phyloP scores from a whole-genome alignment of 2,329 filamentous ascomycete genomes.

The Fusarium pilosicola region DNA sequence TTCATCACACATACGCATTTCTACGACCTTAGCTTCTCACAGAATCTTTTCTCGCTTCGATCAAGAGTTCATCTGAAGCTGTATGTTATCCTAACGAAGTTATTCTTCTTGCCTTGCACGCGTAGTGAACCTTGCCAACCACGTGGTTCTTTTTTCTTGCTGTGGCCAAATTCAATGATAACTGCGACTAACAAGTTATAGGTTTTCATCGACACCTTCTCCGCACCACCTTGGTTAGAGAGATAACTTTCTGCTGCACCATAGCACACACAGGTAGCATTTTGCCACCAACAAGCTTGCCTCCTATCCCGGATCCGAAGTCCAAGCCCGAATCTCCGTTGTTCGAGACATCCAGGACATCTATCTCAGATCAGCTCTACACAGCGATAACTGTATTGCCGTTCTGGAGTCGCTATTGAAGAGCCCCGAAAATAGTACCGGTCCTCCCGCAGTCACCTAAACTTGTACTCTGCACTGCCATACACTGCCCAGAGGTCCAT shows the following conservation, averaged over 20 bases:
- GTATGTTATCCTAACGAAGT: constrained; percentile 19
- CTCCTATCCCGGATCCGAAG: constrained; percentile 36
- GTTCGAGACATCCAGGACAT: not conserved
- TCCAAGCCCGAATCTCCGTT: constrained; percentile 25
- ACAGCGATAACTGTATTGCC: constrained; percentile 15
- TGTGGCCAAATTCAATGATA: constrained; percentile 14
- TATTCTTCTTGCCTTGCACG: not conserved
- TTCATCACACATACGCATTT: constrained; percentile 27
- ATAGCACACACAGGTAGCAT: constrained; percentile 12
- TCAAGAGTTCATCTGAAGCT: constrained; percentile 20
- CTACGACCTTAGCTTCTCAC: not conserved
- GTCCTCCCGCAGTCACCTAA: constrained; percentile 39
- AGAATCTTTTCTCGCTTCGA: not conserved
- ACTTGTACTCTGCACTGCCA: not conserved
- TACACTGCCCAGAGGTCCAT: constrained; percentile 10
- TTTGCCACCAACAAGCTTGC: constrained; percentile 34
- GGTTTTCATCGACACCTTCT: constrained; percentile 26
- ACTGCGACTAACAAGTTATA: constrained; percentile 6
- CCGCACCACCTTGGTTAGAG: constrained; percentile 20
- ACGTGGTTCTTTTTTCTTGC: constrained; percentile 5
- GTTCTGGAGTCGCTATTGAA: constrained; percentile 46
- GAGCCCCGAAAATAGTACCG: constrained; percentile 37
- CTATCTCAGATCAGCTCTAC: not conserved
- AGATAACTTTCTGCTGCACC: constrained; percentile 15
- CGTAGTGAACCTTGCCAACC: not conserved